Conservation (phyloP, 177 flowering plant species). For the Vitis hybrid region DNA sequence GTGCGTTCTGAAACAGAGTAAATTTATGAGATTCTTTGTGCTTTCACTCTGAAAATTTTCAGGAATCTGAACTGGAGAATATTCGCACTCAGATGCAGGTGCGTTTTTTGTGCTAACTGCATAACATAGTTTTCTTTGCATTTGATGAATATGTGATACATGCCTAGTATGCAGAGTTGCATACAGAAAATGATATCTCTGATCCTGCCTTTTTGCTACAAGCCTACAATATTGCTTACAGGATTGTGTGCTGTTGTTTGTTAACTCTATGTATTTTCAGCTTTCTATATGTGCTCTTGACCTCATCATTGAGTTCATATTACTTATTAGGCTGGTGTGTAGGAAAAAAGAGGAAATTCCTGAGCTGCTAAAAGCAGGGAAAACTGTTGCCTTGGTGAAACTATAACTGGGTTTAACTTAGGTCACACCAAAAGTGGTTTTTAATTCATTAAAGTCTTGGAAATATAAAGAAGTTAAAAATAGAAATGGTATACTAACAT, state of each 20-base stretch:
- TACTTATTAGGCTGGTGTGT: not conserved
- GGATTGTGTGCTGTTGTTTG: not conserved
- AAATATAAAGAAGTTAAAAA: no score
- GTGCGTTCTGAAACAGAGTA: conserved; percentile 6
- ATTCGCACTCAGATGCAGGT: conserved; percentile 90
- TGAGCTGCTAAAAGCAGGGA: not conserved
- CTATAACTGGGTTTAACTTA: no score
- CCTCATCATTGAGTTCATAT: not conserved
- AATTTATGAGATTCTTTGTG: conserved; percentile 5
- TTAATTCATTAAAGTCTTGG: no score
- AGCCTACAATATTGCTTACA: not conserved
- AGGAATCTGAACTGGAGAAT: conserved; percentile 89
- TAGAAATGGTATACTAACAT: no score
- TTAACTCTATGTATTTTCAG: not conserved
- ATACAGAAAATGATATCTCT: no score
- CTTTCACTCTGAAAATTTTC: conserved; percentile 21
- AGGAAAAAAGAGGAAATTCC: not conserved
- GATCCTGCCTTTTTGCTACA: not conserved
- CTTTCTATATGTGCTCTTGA: not conserved
- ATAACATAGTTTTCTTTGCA: not conserved
- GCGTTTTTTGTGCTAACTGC: not conserved
- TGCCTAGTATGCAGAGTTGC: no score
- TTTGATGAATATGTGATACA: not conserved
- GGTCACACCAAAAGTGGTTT: no score
- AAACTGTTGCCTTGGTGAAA: no score